Base-by-base conservation (phyloP, 2,329 filamentous ascomycete species). In the Amauroascus verrucosus region DNA sequence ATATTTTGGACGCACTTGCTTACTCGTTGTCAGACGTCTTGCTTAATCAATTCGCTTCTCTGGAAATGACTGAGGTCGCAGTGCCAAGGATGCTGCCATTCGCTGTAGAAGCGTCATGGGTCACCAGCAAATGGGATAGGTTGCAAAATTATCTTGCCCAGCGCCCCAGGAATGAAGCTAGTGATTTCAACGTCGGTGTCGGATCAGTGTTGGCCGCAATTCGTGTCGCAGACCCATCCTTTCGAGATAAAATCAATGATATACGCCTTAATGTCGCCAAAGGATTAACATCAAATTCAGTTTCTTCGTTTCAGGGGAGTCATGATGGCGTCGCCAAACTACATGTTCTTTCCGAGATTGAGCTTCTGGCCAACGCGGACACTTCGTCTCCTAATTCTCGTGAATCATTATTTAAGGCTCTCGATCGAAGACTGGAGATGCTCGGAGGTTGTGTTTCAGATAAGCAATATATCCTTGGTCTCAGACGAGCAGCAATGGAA, bases 51-150 rank as follows among this genome's bases (percentile, higher is more conserved):
- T 83, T 94, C 11, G 86, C 95, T 63, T 83, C 83, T 5, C 86
- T 96, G 69, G 81, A 64, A 62, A 64, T 61, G 40, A 66, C 78
- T 35, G 62, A 71, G 20, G 66, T 74, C 11, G 78, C 75, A 1
- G 72, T 80, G 37, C 78, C 80, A 58, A 80, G 76, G 57, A 79
- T 94, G 47, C 76, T 94, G 32, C 85, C 90, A 0, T 91, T 90
- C 64, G 90, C 88, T 14, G 81, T 89, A 2, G 93, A 98, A 72
- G 90, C 93, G 18, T 85, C 89, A 9, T 98, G 93, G 90, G 84
- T 88, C 40, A 91, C 86, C 2, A 82, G 84, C 7, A 84, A 88
- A 67, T 95, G 90, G 85, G 74, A 82, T 49, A 84, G 81, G 4
- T 74, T 97, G 30, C 75, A 83, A 56, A 81, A 79, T 48, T 88